Conservation (phyloP, 2,329 filamentous ascomycete species). For the Claviceps pusilla region DNA sequence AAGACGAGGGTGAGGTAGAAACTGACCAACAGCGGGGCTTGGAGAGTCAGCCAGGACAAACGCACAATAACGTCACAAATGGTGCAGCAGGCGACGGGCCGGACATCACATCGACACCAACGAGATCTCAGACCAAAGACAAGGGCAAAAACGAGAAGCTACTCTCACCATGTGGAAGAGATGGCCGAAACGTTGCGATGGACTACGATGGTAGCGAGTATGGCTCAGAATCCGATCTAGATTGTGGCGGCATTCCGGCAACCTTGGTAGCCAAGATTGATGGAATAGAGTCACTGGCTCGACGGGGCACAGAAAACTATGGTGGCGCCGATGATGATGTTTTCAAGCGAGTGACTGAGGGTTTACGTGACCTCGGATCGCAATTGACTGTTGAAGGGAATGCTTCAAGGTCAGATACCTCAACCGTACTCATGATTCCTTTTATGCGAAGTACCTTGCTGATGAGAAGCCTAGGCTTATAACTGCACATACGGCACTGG, state of each 20-base stretch:
- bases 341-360: conserved; percentile 52
- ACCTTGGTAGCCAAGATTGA: conserved; percentile 56
- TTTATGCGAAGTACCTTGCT: neutral
- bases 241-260: conserved; percentile 51
- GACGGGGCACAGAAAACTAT: conserved; percentile 50
- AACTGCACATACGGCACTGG: conserved; percentile 59
- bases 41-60: neutral
- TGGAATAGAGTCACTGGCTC: conserved; percentile 54
- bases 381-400: conserved; percentile 59
- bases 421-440: neutral
- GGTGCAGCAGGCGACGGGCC: conserved; percentile 1
- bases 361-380: conserved; percentile 56
- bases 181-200: conserved; percentile 38
- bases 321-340: conserved; percentile 51
- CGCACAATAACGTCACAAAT: neutral
- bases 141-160: conserved; percentile 28
- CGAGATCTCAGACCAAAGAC: conserved; percentile 19
- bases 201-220: conserved; percentile 63
- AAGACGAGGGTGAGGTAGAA: conserved; percentile 40
- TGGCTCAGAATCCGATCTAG: conserved; percentile 56
- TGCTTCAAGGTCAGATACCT: conserved; percentile 45
- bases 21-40: conserved; percentile 17
- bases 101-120: conserved; percentile 10
- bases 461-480: conserved; percentile 41
- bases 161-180: conserved; percentile 27